A percentile compares a stretch with the other conserved stretches of the same genome.
Conservation (phyloP, 2,329 filamentous ascomycete species). For the Trichophyton rubrum region DNA sequence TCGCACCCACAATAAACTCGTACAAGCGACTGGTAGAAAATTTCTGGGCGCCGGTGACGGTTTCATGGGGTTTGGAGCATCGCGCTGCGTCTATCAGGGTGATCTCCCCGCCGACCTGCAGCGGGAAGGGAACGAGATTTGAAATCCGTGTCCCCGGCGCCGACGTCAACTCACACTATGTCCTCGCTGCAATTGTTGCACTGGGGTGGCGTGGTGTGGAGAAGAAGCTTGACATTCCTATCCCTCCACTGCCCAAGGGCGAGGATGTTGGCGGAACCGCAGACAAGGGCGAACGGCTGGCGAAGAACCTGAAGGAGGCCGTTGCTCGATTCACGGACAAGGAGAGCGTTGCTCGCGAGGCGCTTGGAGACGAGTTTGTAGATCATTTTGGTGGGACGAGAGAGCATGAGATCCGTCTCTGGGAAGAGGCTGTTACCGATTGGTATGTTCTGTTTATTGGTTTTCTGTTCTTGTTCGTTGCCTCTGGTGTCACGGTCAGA, state of each 20-base stretch:
- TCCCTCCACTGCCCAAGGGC: conserved; percentile 72
- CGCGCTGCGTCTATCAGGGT: conserved; percentile 81
- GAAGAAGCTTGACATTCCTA: conserved; percentile 73
- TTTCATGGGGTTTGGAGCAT: conserved; percentile 94
- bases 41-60: conserved; percentile 96
- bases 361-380: conserved; percentile 90
- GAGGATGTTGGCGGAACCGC: conserved; percentile 61
- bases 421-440: conserved; percentile 94
- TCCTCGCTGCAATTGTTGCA: conserved; percentile 73
- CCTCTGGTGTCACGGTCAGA: neutral
- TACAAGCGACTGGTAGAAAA: conserved; percentile 98
- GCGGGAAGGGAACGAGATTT: conserved; percentile 75
- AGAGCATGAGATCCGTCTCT: conserved; percentile 78
- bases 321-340: conserved; percentile 62
- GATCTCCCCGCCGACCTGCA: conserved; percentile 76
- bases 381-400: conserved; percentile 89
- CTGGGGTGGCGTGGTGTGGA: conserved; percentile 85
- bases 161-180: conserved; percentile 79
- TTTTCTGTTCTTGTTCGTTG: neutral
- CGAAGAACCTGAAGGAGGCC: conserved; percentile 76
- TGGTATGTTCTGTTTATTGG: conserved; percentile 51
- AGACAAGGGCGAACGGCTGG: conserved; percentile 65
- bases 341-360: conserved; percentile 79
- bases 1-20: conserved; percentile 91
- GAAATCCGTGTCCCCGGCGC: conserved; percentile 91